Evolutionary conservation across 2,329 filamentous ascomycete genomes (phyloP).

Genomic region (Fusarium acutatum): DNA sequence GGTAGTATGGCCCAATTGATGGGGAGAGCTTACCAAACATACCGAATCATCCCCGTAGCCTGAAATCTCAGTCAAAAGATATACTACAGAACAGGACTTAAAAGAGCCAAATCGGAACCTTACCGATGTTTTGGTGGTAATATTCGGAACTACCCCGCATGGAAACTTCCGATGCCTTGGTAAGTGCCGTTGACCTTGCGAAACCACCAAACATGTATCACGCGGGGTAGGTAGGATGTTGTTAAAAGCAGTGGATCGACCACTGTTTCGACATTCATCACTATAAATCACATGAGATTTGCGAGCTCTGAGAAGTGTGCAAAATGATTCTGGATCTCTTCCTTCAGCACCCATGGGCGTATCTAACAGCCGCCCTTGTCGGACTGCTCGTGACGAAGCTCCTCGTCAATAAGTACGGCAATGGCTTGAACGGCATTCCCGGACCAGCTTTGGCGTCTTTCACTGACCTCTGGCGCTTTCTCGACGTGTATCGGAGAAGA

Average conservation of each 20-base stretch:
- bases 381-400: neutral
- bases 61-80: too few relatives aligned
- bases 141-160: neutral
- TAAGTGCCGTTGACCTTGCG: neutral
- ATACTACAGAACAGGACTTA: neutral
- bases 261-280: neutral
- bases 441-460: neutral
- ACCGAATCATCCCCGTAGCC: neutral
- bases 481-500: conserved; percentile 10
- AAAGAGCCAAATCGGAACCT: neutral
- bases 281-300: neutral
- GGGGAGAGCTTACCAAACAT: neutral
- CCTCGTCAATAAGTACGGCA: conserved; percentile 3
- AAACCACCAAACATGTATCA: neutral
- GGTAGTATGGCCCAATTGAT: neutral
- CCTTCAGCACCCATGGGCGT: neutral
- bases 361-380: neutral
- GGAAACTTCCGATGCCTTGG: neutral
- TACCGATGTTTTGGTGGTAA: neutral
- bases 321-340: neutral
- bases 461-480: conserved; percentile 18
- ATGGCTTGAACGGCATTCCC: conserved; percentile 5
- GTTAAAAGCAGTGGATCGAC: neutral
- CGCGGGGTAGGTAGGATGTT: neutral
- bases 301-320: too few relatives aligned